Conservation (phyloP, 768 basidiomycete genomes). For the Porpolomopsis calyptriformis region DNA sequence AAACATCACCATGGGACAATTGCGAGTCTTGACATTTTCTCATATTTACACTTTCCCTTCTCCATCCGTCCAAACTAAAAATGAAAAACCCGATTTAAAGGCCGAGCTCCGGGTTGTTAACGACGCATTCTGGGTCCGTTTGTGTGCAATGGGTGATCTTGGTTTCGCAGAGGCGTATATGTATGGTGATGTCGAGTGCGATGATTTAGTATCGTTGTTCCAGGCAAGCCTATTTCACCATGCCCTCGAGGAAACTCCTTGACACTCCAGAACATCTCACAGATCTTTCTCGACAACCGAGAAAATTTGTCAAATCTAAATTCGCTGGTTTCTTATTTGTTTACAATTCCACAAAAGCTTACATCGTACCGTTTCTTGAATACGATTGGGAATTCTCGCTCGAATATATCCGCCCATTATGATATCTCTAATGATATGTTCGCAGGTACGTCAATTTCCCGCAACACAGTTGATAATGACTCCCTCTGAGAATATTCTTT, state of each 20-base stretch:
- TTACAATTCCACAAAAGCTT: constrained; percentile 42
- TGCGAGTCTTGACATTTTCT: constrained; percentile 34
- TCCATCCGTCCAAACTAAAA: constrained; percentile 10
- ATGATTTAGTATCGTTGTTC: constrained; percentile 56
- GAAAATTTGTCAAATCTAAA: constrained; percentile 38
- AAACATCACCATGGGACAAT: constrained; percentile 37
- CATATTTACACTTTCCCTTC: constrained; percentile 37
- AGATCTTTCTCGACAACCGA: constrained; percentile 58
- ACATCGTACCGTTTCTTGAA: constrained; percentile 55
- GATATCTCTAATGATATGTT: constrained; percentile 76
- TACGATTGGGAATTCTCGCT: constrained; percentile 51
- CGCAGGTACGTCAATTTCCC: constrained; percentile 27
- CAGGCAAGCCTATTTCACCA: constrained; percentile 28
- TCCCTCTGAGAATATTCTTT: constrained; percentile 5
- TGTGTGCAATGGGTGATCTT: constrained; percentile 52
- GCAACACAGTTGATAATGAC: neutral
- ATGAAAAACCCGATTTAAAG: constrained; percentile 19
- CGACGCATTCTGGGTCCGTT: constrained; percentile 49
- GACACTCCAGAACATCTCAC: neutral
- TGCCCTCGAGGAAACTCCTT: neutral
- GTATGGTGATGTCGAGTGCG: constrained; percentile 64
- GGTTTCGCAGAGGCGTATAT: constrained; percentile 73
- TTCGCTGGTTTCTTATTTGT: constrained; percentile 41
- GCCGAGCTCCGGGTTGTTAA: constrained; percentile 39
- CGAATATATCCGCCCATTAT: constrained; percentile 68